Conservation (phyloP, 441 rosid species). For the Kokia cookei region DNA sequence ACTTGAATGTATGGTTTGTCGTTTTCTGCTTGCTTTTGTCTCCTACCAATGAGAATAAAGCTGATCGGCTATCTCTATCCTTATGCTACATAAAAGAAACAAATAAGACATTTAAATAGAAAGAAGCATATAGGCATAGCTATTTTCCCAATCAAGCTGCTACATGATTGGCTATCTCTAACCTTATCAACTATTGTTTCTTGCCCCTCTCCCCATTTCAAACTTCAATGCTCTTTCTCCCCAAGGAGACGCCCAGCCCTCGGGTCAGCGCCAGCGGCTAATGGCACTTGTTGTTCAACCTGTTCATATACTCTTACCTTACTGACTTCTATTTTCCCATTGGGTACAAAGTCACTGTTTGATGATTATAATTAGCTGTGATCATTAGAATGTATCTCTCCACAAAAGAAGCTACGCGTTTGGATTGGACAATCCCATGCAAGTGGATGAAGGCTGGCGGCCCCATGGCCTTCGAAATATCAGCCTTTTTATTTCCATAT, state of each 20-base stretch:
- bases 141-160: constrained; percentile 3
- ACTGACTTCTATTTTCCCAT: not conserved
- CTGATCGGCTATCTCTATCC: too few relatives aligned
- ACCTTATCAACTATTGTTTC: not conserved
- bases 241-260: not conserved
- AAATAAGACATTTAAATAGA: not conserved
- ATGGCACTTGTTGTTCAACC: not conserved
- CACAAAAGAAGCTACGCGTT: not conserved
- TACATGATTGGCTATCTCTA: not conserved
- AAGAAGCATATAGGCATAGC: not conserved
- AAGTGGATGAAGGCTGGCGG: not conserved
- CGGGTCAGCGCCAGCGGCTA: not conserved
- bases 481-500: not conserved
- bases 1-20: not conserved
- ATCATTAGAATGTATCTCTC: not conserved
- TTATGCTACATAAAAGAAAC: not conserved
- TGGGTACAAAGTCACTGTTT: not conserved
- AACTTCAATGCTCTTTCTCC: not conserved
- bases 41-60: not conserved
- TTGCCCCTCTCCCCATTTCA: not conserved
- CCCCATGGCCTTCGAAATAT: not conserved
- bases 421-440: not conserved
- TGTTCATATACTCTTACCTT: not conserved
- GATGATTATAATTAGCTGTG: not conserved
- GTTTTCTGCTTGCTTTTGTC: not conserved